Percentiles rank a stretch among this genome's conserved stretches.
Evolutionary conservation across 225 moss, liverwort and hornwort species (phyloP).

Genomic region (Ulota crispa): DNA sequence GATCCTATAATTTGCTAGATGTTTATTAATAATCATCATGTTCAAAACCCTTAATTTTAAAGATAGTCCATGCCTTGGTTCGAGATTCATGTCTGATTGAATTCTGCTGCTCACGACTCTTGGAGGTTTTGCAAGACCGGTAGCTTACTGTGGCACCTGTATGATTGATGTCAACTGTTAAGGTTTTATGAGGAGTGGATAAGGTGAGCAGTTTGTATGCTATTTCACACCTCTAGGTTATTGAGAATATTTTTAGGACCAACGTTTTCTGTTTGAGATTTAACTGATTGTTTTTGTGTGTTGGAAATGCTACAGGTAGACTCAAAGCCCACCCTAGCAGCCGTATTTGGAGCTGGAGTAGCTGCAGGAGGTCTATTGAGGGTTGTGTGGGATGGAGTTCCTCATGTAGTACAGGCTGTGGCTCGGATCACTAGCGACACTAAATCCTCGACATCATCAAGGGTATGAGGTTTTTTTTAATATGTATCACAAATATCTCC

Average conservation of each 20-base stretch:
- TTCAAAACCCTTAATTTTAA: too few relatives aligned
- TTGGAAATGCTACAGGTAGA: slow-evolving; percentile 46
- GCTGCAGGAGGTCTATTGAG: slow-evolving; percentile 74
- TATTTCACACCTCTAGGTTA: neutral
- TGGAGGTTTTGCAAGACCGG: slow-evolving; percentile 6
- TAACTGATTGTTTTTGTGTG: neutral
- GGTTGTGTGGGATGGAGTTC: slow-evolving; percentile 62
- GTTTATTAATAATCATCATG: too few relatives aligned
- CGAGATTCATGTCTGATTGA: neutral
- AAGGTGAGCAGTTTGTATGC: neutral
- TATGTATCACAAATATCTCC: neutral
- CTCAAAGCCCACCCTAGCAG: slow-evolving; percentile 58
- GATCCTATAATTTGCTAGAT: too few relatives aligned
- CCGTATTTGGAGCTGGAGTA: slow-evolving; percentile 74
- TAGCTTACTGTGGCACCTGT: neutral
- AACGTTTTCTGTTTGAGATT: neutral
- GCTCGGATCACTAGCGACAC: slow-evolving; percentile 47
- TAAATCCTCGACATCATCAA: slow-evolving; percentile 49
- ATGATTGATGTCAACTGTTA: neutral
- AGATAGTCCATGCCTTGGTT: neutral
- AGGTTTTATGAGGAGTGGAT: neutral
- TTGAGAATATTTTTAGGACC: neutral
- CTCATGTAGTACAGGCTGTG: slow-evolving; percentile 60
- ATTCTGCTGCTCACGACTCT: neutral
- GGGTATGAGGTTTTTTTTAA: slow-evolving; percentile 19